phyloP scores from a whole-genome alignment of 345 rosid genomes.

The Noccaea bulbosa region DNA sequence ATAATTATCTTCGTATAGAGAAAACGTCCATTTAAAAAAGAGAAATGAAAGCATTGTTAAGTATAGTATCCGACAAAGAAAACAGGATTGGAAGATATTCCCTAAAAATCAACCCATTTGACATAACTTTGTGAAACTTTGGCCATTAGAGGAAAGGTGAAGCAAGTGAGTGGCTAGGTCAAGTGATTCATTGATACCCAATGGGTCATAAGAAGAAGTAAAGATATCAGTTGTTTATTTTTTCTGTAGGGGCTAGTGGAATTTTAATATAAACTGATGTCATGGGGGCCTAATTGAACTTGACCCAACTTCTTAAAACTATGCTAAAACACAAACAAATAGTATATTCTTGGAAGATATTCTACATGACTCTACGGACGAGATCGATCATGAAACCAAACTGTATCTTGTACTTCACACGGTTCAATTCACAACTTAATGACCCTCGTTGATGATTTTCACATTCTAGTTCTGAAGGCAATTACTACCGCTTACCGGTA shows the following conservation, averaged over 20 bases:
- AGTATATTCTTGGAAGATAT: background rate
- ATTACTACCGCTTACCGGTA: too few relatives aligned
- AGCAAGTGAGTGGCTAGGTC: constrained; percentile 17
- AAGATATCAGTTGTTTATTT: constrained; percentile 10
- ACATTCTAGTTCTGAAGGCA: background rate
- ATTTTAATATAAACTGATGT: constrained; percentile 5
- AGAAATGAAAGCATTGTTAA: constrained; percentile 25
- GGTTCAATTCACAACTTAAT: background rate
- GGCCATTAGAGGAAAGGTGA: constrained; percentile 21
- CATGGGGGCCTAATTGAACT: constrained; percentile 7
- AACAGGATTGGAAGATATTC: background rate
- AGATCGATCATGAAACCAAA: background rate
- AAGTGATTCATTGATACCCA: constrained; percentile 4
- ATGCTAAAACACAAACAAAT: constrained; percentile 12
- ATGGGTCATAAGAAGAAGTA: constrained; percentile 6
- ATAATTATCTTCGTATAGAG: constrained; percentile 15
- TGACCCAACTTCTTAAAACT: constrained; percentile 27
- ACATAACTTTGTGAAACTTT: constrained; percentile 12
- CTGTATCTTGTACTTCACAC: background rate
- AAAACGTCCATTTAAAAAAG: background rate
- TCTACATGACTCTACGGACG: background rate
- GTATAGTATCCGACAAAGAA: background rate
- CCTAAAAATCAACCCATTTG: background rate
- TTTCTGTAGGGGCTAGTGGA: constrained; percentile 15
- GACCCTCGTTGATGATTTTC: background rate